phyloP scores from a whole-genome alignment of 345 rosid genomes.

The Odontarrhena argentea region DNA sequence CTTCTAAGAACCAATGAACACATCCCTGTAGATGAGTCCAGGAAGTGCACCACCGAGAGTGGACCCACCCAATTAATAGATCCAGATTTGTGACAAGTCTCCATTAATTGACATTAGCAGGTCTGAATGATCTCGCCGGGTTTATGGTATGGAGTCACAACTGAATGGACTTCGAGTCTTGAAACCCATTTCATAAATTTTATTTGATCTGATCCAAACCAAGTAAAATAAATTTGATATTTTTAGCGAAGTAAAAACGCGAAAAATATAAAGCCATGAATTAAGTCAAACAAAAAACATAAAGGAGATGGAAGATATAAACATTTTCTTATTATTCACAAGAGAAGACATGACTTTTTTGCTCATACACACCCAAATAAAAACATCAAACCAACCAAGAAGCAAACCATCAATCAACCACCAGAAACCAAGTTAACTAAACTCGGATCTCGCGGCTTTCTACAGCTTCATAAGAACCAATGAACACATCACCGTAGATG shows the following conservation, averaged over 20 bases:
- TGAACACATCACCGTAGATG: constrained; percentile 71
- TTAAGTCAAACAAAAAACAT: too few species aligned
- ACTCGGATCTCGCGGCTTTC: constrained; percentile 40
- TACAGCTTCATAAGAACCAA: constrained; percentile 55
- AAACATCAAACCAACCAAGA: constrained; percentile 31
- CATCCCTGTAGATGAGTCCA: constrained; percentile 73
- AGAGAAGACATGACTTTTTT: constrained; percentile 4
- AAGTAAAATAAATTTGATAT: too few species aligned
- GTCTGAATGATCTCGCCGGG: constrained; percentile 92
- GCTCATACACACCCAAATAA: constrained; percentile 19
- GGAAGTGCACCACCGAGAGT: constrained; percentile 81
- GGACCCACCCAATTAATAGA: constrained; percentile 90
- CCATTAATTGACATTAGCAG: constrained; percentile 68
- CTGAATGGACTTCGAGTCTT: too few species aligned
- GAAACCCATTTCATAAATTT: too few species aligned
- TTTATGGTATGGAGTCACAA: constrained; percentile 53
- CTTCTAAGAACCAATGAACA: constrained; percentile 66
- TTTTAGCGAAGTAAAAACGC: background rate
- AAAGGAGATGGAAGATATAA: background rate
- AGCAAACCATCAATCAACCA: constrained; percentile 1
- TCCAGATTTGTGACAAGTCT: constrained; percentile 67
- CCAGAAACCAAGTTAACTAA: background rate
- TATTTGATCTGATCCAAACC: too few species aligned
- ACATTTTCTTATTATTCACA: constrained; percentile 26
- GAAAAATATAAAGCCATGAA: too few species aligned